Conservation (phyloP, 345 rosid species). For the Linum lewisii region DNA sequence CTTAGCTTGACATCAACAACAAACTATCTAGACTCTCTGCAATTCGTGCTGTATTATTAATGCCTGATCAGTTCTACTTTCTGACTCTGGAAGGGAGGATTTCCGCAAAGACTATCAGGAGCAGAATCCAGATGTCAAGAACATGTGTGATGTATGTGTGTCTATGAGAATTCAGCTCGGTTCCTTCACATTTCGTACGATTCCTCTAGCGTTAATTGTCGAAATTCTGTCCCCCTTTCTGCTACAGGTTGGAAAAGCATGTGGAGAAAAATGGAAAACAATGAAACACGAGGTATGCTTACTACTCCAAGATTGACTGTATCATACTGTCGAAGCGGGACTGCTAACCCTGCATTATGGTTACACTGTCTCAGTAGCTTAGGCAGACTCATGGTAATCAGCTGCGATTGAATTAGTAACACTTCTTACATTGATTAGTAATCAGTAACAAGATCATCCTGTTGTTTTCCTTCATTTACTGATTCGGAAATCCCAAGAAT, state of each 20-base stretch:
- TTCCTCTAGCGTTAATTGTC: neutral
- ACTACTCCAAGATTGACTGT: neutral
- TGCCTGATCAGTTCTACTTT: neutral
- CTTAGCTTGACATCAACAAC: too few relatives aligned
- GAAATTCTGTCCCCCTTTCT: neutral
- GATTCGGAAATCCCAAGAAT: too few relatives aligned
- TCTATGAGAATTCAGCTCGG: conserved; percentile 1
- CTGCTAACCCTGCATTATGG: too few relatives aligned
- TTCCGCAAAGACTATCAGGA: conserved; percentile 79
- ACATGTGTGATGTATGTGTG: conserved; percentile 76
- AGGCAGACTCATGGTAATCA: too few relatives aligned
- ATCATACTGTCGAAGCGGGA: neutral
- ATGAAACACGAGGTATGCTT: conserved; percentile 66
- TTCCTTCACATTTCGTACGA: neutral
- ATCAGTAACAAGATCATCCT: too few relatives aligned
- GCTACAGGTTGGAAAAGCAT: conserved; percentile 80
- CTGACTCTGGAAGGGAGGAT: conserved; percentile 49
- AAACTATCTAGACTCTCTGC: too few relatives aligned
- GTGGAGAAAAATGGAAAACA: conserved; percentile 93
- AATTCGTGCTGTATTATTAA: neutral
- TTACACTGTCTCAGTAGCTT: too few relatives aligned
- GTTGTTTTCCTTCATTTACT: too few relatives aligned
- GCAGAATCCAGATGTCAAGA: conserved; percentile 78
- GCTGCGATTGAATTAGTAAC: too few relatives aligned
- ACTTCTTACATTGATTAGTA: too few relatives aligned